Base-by-base conservation (phyloP, 495 filamentous ascomycete species). In the Xylaria bambusicola region DNA sequence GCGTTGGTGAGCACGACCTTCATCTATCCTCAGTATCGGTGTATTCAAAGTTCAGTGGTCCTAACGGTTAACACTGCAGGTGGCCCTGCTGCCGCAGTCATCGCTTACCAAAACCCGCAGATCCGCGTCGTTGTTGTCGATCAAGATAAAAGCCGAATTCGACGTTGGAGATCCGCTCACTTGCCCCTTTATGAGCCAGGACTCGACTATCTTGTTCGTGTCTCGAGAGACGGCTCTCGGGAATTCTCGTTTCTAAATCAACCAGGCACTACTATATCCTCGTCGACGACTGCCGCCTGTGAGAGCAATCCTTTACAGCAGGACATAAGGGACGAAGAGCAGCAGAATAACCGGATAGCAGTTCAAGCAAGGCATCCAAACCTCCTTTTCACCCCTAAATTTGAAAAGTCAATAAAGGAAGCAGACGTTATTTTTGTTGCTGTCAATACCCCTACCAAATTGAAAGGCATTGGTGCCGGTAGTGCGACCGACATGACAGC, bases 371-470 rank as follows among this genome's bases (percentile, higher is more conserved):
- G 80, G n/a, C 65, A 65, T 57, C 80, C 72, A 21, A 93, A 90
- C 67, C 72, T 95, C 20, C 80, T 87, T 62, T 95, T 95, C 73
- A 86, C 89, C 3, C 86, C 82, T 24, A 78, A 89, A 38, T 76
- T 90, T 3, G 79, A 78, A 23, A 73, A 70, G 27, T 79, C 76
- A 15, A 87, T 95, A 29, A 69, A 72, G 9, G 80, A 85, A 35
- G 89, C 91, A 1, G 89, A 93, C 63, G 76, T 93, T 36, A 81
- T 93, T 60, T 84, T 95, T 58, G 83, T 93, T 52, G 83, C 86
- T 6, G 91, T 95, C 35, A 90, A 92, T 66, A 95, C 90, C 0
- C 90, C 90, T 6, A 92, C 90, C 4, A 93, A 93, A 71, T 80
- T 71, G 17, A 81, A 79, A 24, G 90, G 90, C 13, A 64, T 85